phyloP scores from a whole-genome alignment of 2,329 filamentous ascomycete genomes.

The Fusarium sp. region DNA sequence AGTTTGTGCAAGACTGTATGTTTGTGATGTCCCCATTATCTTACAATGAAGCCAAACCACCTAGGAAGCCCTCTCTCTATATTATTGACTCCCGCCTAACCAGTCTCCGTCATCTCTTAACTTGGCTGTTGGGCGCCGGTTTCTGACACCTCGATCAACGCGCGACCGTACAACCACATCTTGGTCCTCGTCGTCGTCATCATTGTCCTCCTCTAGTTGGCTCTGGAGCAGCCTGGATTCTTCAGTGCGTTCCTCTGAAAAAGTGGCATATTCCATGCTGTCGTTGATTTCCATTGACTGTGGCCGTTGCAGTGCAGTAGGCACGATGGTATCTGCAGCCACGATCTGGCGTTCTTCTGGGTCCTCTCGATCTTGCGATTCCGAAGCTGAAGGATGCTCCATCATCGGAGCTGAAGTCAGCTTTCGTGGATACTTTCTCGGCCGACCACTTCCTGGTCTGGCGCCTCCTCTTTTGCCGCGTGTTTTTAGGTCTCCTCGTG shows the following conservation, averaged over 20 bases:
- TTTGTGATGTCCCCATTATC: constrained; percentile 1
- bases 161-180: constrained; percentile 43
- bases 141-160: constrained; percentile 40
- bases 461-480: constrained; percentile 50
- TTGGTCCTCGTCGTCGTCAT: constrained; percentile 43
- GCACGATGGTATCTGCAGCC: constrained; percentile 20
- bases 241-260: constrained; percentile 41
- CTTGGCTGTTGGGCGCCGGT: constrained; percentile 48
- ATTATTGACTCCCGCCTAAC: constrained; percentile 20
- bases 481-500: constrained; percentile 41
- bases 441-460: constrained; percentile 50
- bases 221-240: constrained; percentile 20
- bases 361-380: constrained; percentile 11
- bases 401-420: background rate
- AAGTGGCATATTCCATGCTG: constrained; percentile 42
- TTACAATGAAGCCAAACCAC: background rate
- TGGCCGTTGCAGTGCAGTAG: background rate
- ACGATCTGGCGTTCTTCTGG: constrained; percentile 20
- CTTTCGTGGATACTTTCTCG: constrained; percentile 50
- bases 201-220: constrained; percentile 38
- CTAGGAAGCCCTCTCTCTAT: background rate
- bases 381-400: constrained; percentile 1
- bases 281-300: constrained; percentile 9
- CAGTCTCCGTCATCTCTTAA: constrained; percentile 46
- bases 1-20: constrained; percentile 2